Conservation (phyloP, 495 filamentous ascomycete genomes). For the Tuber umbilicatum region DNA sequence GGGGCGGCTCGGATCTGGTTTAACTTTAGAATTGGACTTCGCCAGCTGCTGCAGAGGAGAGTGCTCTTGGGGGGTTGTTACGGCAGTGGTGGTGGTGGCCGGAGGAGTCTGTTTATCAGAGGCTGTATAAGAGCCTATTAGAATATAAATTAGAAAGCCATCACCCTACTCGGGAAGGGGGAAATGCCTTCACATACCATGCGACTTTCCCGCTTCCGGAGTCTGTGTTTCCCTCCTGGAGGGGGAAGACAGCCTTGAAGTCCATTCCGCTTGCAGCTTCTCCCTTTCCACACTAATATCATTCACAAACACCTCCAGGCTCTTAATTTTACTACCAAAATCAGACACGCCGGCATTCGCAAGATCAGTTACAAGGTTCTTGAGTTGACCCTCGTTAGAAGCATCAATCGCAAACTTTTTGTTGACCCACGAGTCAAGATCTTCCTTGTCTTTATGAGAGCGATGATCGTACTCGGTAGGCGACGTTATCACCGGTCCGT, state of each 20-base stretch:
- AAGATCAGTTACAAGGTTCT: slow-evolving; percentile 27
- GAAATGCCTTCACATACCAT: slow-evolving; percentile 8
- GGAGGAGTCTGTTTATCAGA: slow-evolving; percentile 33
- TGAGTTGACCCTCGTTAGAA: slow-evolving; percentile 33
- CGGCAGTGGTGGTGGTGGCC: slow-evolving; percentile 24
- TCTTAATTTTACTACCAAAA: slow-evolving; percentile 25
- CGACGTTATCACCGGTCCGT: slow-evolving; percentile 11
- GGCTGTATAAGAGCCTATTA: slow-evolving; percentile 13
- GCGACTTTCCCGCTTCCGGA: slow-evolving; percentile 17
- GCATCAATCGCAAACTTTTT: slow-evolving; percentile 29
- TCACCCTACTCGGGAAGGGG: neutral
- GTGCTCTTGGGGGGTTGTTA: slow-evolving; percentile 24
- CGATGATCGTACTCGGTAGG: slow-evolving; percentile 13
- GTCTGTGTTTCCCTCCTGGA: slow-evolving; percentile 10
- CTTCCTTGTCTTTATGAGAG: slow-evolving; percentile 20
- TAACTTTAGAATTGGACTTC: slow-evolving; percentile 20
- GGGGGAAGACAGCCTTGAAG: slow-evolving; percentile 16
- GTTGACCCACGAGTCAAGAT: slow-evolving; percentile 29
- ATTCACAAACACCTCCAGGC: slow-evolving; percentile 29
- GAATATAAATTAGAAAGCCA: neutral
- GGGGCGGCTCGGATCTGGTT: slow-evolving; percentile 17
- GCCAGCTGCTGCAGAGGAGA: slow-evolving; percentile 18
- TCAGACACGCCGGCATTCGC: slow-evolving; percentile 29
- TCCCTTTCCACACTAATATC: slow-evolving; percentile 32
- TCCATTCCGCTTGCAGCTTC: slow-evolving; percentile 32